Percentiles rank a stretch among this genome's conserved stretches.
phyloP scores from a whole-genome alignment of 176 grass and related monocot species.

The Ampelocalamus luodianensis region DNA sequence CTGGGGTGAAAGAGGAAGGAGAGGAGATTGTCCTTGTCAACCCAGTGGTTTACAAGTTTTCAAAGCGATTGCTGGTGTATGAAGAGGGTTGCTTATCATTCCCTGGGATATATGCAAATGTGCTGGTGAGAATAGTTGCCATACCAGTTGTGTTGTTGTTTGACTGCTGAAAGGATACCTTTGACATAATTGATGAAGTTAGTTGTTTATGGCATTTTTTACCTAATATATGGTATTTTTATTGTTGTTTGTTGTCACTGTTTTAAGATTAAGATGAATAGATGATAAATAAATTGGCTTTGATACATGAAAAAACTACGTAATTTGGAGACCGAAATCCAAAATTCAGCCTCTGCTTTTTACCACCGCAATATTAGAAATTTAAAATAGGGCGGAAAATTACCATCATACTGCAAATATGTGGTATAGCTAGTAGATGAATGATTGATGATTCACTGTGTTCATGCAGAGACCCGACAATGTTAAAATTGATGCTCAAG shows the following conservation, averaged over 20 bases:
- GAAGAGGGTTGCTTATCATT: slow-evolving; percentile 98
- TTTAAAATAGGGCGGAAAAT: background rate
- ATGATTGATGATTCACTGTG: slow-evolving; percentile 34
- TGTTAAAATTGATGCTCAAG: slow-evolving; percentile 90
- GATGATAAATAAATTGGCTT: background rate
- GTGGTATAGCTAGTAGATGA: background rate
- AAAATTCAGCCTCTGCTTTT: background rate
- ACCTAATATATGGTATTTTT: background rate
- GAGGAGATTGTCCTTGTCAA: slow-evolving; percentile 95
- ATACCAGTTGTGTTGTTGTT: slow-evolving; percentile 30
- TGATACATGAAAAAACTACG: background rate
- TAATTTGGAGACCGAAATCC: background rate
- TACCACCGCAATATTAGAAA: background rate
- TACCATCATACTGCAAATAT: background rate
- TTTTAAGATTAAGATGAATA: background rate
- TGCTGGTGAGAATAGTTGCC: slow-evolving; percentile 66
- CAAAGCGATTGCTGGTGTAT: slow-evolving; percentile 57
- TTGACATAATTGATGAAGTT: slow-evolving; percentile 26
- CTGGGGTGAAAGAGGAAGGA: slow-evolving; percentile 82
- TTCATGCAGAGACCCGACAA: slow-evolving; percentile 85
- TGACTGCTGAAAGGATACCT: background rate
- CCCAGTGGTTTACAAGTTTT: slow-evolving; percentile 78
- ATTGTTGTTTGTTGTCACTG: background rate
- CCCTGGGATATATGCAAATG: slow-evolving; percentile 91
- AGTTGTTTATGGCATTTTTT: too few species aligned